phyloP scores from a whole-genome alignment of 2,329 filamentous ascomycete species.

The Aureobasidium mangrovei region DNA sequence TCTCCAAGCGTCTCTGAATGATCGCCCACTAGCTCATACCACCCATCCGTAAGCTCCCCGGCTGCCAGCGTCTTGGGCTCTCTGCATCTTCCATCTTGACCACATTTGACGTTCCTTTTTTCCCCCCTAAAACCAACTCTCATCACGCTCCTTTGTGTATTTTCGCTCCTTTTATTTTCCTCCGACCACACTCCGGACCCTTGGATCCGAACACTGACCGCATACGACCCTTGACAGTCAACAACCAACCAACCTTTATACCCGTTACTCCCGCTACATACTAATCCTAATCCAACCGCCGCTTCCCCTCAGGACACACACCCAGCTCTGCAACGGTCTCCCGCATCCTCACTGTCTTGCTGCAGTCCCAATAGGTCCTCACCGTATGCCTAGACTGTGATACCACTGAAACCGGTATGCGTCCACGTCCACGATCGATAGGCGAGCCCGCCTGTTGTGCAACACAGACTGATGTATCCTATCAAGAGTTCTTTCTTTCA shows the following conservation, averaged over 20 bases:
- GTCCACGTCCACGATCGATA: constrained; percentile 1
- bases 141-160: constrained; percentile 13
- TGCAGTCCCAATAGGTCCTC: neutral
- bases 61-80: neutral
- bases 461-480: constrained; percentile 3
- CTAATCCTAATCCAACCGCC: constrained; percentile 14
- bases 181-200: neutral
- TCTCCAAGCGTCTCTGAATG: neutral
- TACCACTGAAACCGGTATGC: constrained; percentile 11
- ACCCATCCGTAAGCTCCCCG: constrained; percentile 5
- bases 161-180: constrained; percentile 11
- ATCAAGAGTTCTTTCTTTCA: neutral
- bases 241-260: constrained; percentile 2
- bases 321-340: constrained; percentile 11
- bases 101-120: constrained; percentile 7
- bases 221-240: constrained; percentile 5
- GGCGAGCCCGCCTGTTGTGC: neutral
- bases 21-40: constrained; percentile 4
- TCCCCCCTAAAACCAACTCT: constrained; percentile 1
- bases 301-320: constrained; percentile 7
- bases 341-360: neutral
- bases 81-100: constrained; percentile 4
- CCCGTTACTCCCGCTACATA: constrained; percentile 8
- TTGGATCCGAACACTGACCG: constrained; percentile 10
- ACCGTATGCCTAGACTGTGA: constrained; percentile 10